A percentile compares a stretch with the other conserved stretches of the same genome.
Conservation (phyloP, 2,329 filamentous ascomycete genomes). For the Fusarium hostae region DNA sequence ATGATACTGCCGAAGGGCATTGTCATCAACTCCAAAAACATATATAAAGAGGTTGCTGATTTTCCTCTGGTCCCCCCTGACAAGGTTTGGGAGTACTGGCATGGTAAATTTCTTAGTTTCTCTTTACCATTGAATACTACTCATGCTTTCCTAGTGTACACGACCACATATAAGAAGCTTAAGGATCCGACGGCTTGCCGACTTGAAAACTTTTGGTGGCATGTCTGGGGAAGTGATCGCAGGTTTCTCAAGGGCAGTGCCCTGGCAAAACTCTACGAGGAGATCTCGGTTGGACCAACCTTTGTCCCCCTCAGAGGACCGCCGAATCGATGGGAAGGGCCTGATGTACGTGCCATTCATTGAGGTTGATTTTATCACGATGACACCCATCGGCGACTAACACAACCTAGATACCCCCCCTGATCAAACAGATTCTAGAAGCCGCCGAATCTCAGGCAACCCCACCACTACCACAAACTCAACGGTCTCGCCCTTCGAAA, state of each 20-base stretch:
- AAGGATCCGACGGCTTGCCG: conserved; percentile 71
- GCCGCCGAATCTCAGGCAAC: conserved; percentile 32
- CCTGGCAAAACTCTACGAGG: conserved; percentile 66
- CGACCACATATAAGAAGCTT: conserved; percentile 67
- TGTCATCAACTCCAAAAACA: conserved; percentile 62
- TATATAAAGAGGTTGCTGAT: conserved; percentile 66
- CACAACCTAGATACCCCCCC: conserved; percentile 42
- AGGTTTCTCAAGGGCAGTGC: conserved; percentile 63
- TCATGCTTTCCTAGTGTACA: conserved; percentile 61
- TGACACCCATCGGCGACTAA: conserved; percentile 21
- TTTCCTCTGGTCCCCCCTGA: conserved; percentile 62
- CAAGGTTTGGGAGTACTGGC: conserved; percentile 66
- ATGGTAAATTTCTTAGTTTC: conserved; percentile 56
- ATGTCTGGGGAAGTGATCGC: conserved; percentile 70
- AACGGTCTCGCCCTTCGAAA: conserved; percentile 32
- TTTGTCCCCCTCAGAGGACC: conserved; percentile 66
- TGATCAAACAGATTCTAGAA: conserved; percentile 46
- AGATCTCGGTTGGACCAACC: conserved; percentile 68
- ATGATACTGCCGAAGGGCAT: conserved; percentile 68
- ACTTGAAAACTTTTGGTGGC: conserved; percentile 74
- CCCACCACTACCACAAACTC: conserved; percentile 25
- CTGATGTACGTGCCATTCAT: conserved; percentile 54
- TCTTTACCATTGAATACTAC: not conserved
- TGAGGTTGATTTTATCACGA: not conserved
- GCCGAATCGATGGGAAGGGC: conserved; percentile 63